Evolutionary conservation across 2,329 filamentous ascomycete genomes (phyloP), one percentile per base, ranked within the genome.

Genomic region (Sporothrix euskadiensis): DNA sequence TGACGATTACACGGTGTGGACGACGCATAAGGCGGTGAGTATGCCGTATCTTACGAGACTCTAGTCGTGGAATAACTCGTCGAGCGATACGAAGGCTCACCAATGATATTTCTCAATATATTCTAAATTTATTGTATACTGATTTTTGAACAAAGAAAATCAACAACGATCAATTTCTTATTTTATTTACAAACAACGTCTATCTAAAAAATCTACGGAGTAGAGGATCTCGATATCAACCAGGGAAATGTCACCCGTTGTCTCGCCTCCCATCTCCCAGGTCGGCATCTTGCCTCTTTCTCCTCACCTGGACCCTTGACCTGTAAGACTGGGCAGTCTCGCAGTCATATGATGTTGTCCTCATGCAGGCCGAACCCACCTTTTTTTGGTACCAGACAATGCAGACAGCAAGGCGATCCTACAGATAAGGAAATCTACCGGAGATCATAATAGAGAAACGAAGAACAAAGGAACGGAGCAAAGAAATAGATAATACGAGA

Each of bases 281-380:
- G 8, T 35, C 2, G 35, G 52, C 9, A 9, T 56, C 52, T 26
- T 56, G 22, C 52, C 52, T 26, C 56, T 19, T 35, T 35, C 30
- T 44, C 39, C 61, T 66, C 39, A 66, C 12, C 61, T 47, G 3
- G 39, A 56, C n/a, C 30, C 26, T 35, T 19, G 56, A 56, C 56
- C 22, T 59, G 26, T 30, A 35, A 59, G 30, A 4, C 16, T n/a
- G 22, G 61, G 35, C 32, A 10, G 59, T 39, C 14, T 47, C 16
- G n/a, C 12, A 54, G 66, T 70, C 68, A 70, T 70, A 70, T 70
- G 68, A 70, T 57, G 35, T 12, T 10, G 30, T 44, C 68, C 16
- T 44, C 68, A 70, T 70, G 68, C 52, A 57, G 68, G 68, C 61
- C 10, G 6, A 66, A 47, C 22, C n/a, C 39, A 30, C 68, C n/a